Conservation (phyloP, 176 grass and related monocot species). For the Zoysia pacifica region DNA sequence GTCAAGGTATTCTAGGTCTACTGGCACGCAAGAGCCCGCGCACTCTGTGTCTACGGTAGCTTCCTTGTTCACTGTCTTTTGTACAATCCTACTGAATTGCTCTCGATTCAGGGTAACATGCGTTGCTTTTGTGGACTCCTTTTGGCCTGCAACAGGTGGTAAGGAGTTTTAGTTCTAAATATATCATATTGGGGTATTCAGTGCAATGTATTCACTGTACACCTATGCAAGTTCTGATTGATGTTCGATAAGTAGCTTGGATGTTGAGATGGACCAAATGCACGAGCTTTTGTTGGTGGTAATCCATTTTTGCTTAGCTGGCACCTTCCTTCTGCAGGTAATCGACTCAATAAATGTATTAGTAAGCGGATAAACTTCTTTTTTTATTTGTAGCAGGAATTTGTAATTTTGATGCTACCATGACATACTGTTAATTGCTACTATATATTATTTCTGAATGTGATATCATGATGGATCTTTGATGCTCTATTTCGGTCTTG, state of each 20-base stretch:
- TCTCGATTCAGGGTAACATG: not conserved
- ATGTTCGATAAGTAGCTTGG: not conserved
- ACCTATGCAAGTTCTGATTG: conserved; percentile 6
- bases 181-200: not conserved
- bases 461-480: too few species aligned
- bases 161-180: not conserved
- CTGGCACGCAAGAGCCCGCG: not conserved
- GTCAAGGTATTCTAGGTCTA: conserved; percentile 6
- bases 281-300: not conserved
- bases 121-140: not conserved
- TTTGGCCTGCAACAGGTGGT: conserved; percentile 9
- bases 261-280: not conserved
- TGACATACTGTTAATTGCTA: not conserved
- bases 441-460: too few species aligned
- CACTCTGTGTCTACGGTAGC: not conserved
- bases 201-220: not conserved
- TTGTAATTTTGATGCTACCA: not conserved
- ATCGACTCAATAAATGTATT: not conserved
- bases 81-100: not conserved
- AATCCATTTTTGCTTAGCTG: not conserved
- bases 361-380: not conserved
- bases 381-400: not conserved
- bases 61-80: not conserved
- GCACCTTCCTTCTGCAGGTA: not conserved
- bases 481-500: too few species aligned